Evolutionary conservation across 805 yeast genomes (phyloP), one percentile per base, ranked within the genome.

Genomic region (Saccharomycopsis oosterbeekiorum): DNA sequence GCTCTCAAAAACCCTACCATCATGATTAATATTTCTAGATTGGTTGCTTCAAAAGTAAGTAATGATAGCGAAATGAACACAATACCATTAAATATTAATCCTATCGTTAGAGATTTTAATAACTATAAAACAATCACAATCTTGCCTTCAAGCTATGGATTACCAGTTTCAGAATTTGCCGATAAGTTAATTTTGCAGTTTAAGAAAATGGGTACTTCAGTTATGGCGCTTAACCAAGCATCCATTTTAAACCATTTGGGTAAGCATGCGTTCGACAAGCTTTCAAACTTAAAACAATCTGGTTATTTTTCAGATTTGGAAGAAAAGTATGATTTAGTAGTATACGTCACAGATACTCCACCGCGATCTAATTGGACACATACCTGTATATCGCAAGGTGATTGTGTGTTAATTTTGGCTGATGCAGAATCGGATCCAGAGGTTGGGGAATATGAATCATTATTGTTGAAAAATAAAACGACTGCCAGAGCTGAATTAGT

Each of bases 371-470:
- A 84, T 19, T 93, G 99, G 99, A 89, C 97, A 0, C 80, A 83
- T 9, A 89, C 97, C 0, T 94, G 98, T 71, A 87, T 93, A 50
- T 84, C 92, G 9, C 97, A 93, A 71, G 98, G 97, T 17, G 98
- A 93, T 72, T 92, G 97, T 75, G 84, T 93, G n/a, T 75, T 94
- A 39, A 75, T 94, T 17, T 72, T 94, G 15, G 97, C 97, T 0
- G 92, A 93, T 74, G 96, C 97, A 0, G 76, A 80, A 8, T 81
- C 84, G 19, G 80, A 81, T 36, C 85, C 94, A 0, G 81, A 81
- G 37, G 78, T 89, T 53, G 97, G 98, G 4, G 97, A 91, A 59
- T 91, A 84, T 69, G 99, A 93, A 71, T 77, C 86, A 58, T 71
- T 91, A 26, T 72, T 93, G 12, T 78, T 90, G 34, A 85, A 87